These are phyloP conservation scores for Rhododendron simsii DNA, from an alignment of 148 eudicot species.

Conservation along the genomic window DNA sequence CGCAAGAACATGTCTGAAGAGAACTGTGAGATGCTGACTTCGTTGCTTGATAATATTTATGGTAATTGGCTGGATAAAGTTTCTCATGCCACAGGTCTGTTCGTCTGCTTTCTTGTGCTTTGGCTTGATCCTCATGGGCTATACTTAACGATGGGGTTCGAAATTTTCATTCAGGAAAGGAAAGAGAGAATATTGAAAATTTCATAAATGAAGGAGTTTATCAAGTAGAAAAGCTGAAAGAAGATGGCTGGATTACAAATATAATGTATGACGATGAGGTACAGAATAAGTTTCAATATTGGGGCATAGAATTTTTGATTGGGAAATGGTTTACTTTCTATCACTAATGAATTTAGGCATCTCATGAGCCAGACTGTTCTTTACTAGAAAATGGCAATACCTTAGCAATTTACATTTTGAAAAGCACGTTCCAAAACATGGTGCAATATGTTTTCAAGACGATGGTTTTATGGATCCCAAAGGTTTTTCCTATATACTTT, in stretches of 20 bases:
- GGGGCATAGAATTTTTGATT: neutral
- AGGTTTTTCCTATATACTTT: neutral
- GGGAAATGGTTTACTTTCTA: neutral
- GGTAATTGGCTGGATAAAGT: slow-evolving; percentile 83
- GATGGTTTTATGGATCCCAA: neutral
- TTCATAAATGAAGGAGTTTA: slow-evolving; percentile 86
- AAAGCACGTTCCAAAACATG: neutral
- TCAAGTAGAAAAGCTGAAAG: slow-evolving; percentile 71
- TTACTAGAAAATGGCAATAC: neutral
- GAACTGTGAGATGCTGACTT: slow-evolving; percentile 89
- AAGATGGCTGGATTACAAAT: slow-evolving; percentile 90
- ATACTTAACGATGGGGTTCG: slow-evolving; percentile 11
- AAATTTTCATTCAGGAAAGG: slow-evolving; percentile 58
- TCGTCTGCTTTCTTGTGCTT: slow-evolving; percentile 1
- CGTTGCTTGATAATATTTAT: slow-evolving; percentile 83
- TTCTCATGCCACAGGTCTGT: slow-evolving; percentile 65
- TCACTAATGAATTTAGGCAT: neutral
- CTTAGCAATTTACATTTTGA: neutral
- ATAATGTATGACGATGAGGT: slow-evolving; percentile 95
- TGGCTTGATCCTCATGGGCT: slow-evolving; percentile 18
- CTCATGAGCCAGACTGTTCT: neutral
- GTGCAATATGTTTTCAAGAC: neutral
- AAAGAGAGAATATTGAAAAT: slow-evolving; percentile 65
- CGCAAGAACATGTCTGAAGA: slow-evolving; percentile 84
- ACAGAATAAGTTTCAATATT: slow-evolving; percentile 9